Conservation (phyloP, 805 yeast species). For the Cyberlindnera galapagoensis region DNA sequence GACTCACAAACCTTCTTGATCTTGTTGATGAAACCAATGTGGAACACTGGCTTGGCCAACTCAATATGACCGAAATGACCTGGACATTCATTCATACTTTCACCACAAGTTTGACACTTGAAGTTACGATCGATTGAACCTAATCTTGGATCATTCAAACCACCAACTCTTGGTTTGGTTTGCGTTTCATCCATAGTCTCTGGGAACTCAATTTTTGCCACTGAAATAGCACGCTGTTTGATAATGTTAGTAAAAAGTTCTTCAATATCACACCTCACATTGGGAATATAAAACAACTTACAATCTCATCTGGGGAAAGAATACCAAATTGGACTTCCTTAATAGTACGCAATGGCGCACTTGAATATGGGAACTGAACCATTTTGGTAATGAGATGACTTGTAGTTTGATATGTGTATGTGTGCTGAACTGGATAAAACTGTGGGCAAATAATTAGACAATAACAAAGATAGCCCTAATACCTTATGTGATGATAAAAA, state of each 20-base stretch:
- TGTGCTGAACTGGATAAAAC: background rate
- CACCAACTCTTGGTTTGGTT: slow-evolving; percentile 92
- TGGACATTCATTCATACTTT: slow-evolving; percentile 98
- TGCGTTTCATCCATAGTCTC: slow-evolving; percentile 99
- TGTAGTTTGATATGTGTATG: slow-evolving; percentile 5
- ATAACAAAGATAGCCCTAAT: background rate
- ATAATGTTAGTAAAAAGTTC: slow-evolving; percentile 13
- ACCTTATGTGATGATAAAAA: slow-evolving; percentile 1
- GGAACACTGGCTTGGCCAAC: slow-evolving; percentile 96
- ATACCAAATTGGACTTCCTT: slow-evolving; percentile 99
- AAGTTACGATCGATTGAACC: slow-evolving; percentile 96
- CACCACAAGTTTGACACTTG: slow-evolving; percentile 99
- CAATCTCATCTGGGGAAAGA: slow-evolving; percentile 92
- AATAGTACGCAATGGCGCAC: slow-evolving; percentile 96
- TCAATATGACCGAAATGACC: slow-evolving; percentile 99
- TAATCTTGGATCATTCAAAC: slow-evolving; percentile 92
- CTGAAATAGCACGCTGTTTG: slow-evolving; percentile 80
- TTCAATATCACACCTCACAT: background rate
- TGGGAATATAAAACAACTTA: slow-evolving; percentile 24
- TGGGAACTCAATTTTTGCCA: slow-evolving; percentile 96
- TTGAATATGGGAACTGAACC: slow-evolving; percentile 80
- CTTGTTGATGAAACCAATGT: slow-evolving; percentile 89
- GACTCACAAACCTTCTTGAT: slow-evolving; percentile 94
- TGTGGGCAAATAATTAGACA: background rate
- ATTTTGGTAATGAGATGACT: slow-evolving; percentile 14